Base-by-base conservation (phyloP, 2,329 filamentous ascomycete species). In the Neodidymelliopsis sp. region DNA sequence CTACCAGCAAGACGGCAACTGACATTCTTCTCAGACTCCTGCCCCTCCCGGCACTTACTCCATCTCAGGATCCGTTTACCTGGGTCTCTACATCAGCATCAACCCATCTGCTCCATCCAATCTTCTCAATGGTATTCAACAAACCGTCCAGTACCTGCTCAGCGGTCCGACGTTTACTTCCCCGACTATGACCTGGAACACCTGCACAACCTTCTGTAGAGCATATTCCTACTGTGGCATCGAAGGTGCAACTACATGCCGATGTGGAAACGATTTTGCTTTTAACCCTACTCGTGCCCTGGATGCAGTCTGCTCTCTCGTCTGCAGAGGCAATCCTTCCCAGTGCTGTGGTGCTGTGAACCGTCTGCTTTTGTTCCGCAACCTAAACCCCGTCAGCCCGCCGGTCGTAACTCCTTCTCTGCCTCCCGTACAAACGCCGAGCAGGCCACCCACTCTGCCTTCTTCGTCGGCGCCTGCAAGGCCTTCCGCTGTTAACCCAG, bases 261-360 rank as follows among this genome's bases (percentile, higher is more conserved):
- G 46, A 15, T 49, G 46, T 9, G 46, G 38, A 22, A 49, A 31
- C 25, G 5, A 0, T 10, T 37, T 49, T 15, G 12, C 20, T 11
- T 49, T 49, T 22, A 16, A 20, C 8, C 38, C 27, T 4, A 16
- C 4, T 12, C 38, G 25, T 4, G 38, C 33, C 6, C 4, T 15
- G 11, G 46, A 49, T 6, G 16, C 22, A 4, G 13, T 49, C 11
- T 49, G 46, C 18, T 11, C 16, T 11, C n/a, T 43, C n/a, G 23
- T 18, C 2, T 49, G 46, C 9, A 20, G 25, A 6, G 46, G 46
- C 3, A 38, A n/a, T 6, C 6, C 27, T 6, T 7, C 16, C 3
- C 20, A 49, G 18, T 49, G 46, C 28, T 37, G 46, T 19, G 46
- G 46, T 24, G 38, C 46, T 2, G 12, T 16, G 2, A 43, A 43